Base-by-base conservation (phyloP, 1,284 basidiomycete species). In the Meira miltonrushii region DNA sequence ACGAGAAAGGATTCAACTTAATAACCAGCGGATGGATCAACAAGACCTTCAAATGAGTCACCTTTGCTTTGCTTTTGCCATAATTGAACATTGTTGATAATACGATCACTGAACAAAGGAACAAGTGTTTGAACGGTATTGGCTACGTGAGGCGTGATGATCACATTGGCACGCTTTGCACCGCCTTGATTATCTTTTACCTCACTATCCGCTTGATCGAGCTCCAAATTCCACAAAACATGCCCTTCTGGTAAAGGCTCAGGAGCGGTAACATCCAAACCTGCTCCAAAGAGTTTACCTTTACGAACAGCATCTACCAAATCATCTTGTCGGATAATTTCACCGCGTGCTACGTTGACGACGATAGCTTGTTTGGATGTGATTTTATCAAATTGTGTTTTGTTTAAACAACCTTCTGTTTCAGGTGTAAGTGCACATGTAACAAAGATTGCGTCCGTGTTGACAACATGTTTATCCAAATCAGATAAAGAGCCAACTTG, bases 241-340 rank as follows among this genome's bases (percentile, higher is more conserved):
- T 62, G 60, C 10, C 39, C 40, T 1, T 56, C 57, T 3, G 61
- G 61, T 5, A 65, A 51, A 0, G 94, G 94, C 79, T 98, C 94
- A 37, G 90, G 90, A 66, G 92, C 90, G 11, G 96, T 85, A 38
- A 97, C 94, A 78, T 98, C 94, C 6, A 98, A 73, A 0, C 90
- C 94, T 0, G 94, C 94, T 21, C 87, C 92, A 82, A 88, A 94
- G 44, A 97, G 88, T 83, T 86, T 85, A 1, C 84, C 84, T 62
- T 87, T 84, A 50, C 82, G 80, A 46, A 96, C 79, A 0, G 92
- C 92, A 62, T 83, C 84, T 2, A 87, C 86, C 9, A 97, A 83
- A 10, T 91, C 91, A 40, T 88, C 85, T 0, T 68, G 73, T 76
- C 96, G 88, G 13, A 97, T 88, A 15, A 95, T 79, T 0, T 89